Conservation (phyloP, 352 stramenopile genomes). For the Phytophthora pseudosyringae region DNA sequence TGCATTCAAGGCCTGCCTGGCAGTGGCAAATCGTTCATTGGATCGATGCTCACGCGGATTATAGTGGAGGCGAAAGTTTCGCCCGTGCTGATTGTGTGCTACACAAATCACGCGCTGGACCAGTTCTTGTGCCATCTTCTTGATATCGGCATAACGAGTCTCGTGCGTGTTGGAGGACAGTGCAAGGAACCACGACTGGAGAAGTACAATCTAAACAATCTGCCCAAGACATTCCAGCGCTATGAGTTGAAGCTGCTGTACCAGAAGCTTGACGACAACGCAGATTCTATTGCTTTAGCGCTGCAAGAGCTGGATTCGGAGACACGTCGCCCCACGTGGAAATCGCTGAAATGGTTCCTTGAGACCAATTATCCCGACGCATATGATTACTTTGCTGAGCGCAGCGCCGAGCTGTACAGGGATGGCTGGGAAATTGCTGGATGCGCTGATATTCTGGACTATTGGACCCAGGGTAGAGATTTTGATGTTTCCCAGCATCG, state of each 20-base stretch:
- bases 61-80: slow-evolving; percentile 55
- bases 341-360: slow-evolving; percentile 41
- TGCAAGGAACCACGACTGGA: slow-evolving; percentile 64
- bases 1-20: slow-evolving; percentile 85
- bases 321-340: slow-evolving; percentile 35
- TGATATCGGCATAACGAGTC: slow-evolving; percentile 46
- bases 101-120: slow-evolving; percentile 92
- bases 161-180: slow-evolving; percentile 80
- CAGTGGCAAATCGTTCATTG: slow-evolving; percentile 89
- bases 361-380: slow-evolving; percentile 34
- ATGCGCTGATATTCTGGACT: slow-evolving; percentile 39
- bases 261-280: slow-evolving; percentile 37
- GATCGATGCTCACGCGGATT: slow-evolving; percentile 70
- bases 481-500: slow-evolving; percentile 10
- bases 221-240: slow-evolving; percentile 28
- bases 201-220: slow-evolving; percentile 45
- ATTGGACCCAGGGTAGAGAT: slow-evolving; percentile 49
- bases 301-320: slow-evolving; percentile 18
- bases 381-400: slow-evolving; percentile 41
- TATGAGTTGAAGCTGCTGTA: slow-evolving; percentile 45
- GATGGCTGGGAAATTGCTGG: slow-evolving; percentile 46
- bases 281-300: slow-evolving; percentile 22
- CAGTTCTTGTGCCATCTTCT: slow-evolving; percentile 90
- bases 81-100: slow-evolving; percentile 87
- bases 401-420: slow-evolving; percentile 27